Evolutionary conservation across 1,139 yeast species (phyloP), one percentile per base, ranked within the genome.

Genomic region (Candida anutae): DNA sequence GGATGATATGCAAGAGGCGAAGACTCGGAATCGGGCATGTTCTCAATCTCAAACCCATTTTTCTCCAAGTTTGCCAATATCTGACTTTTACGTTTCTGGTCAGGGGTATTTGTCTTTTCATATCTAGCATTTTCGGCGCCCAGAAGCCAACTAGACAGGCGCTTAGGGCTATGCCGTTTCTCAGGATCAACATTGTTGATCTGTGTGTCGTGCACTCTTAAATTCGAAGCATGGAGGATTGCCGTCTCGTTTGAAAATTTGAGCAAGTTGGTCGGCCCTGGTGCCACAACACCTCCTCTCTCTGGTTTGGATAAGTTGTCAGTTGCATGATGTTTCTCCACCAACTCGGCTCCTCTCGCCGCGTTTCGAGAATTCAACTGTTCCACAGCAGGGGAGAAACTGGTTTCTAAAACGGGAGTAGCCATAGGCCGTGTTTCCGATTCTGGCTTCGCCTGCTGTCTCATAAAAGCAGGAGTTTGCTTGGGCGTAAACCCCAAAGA

Each of bases 1-100:
- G 72, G 71, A 10, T 48, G 42, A 29, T 58, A 55, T 0, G 55
- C 53, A 14, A 50, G 34, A n/a, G n/a, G n/a, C 16, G 53, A 55
- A 3, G 49, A 42, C 23, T 45, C 55, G n/a, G 26, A 30, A 31
- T 43, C 30, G 3, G 49, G 44, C 5, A 43, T 37, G 15, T 30
- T 29, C 24, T 47, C 53, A 2, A 48, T 33, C 19, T 40, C 41
- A 14, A 28, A 39, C 20, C 39, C 42, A 19, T 37, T 40, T 8
- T 43, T 42, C 1, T 38, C 39, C 23, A 42, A 29, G 3, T 30
- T 28, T 16, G 37, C 42, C 4, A 19, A 17, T 16, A 30, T 22
- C 6, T 18, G 15, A 21, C 20, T 21, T 11, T 21, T 15, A 13
- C 25, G 23, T 4, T 19, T 21, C 6, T 25, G 13, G 6, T 16